Conservation (phyloP, 176 grass and related monocot genomes). For the Saccharum officinarum region DNA sequence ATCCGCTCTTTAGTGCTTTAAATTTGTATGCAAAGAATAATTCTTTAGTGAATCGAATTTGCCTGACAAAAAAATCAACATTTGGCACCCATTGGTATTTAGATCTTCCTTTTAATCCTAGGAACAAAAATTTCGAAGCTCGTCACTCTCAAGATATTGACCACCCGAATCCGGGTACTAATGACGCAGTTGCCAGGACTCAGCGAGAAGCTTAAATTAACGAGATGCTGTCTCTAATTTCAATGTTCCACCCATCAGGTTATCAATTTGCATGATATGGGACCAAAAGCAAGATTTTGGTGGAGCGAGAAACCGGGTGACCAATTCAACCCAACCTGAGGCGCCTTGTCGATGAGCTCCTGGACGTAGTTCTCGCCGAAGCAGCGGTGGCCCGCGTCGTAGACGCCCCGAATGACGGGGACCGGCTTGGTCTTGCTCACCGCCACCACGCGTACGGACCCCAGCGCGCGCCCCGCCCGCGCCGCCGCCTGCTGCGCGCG, state of each 20-base stretch:
- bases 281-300: not conserved
- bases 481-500: slow-evolving; percentile 76
- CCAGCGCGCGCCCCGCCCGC: slow-evolving; percentile 46
- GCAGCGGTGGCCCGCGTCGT: slow-evolving; percentile 80
- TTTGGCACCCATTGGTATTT: not conserved
- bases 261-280: not conserved
- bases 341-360: slow-evolving; percentile 89
- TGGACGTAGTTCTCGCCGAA: slow-evolving; percentile 98
- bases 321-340: slow-evolving; percentile 55
- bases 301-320: too few species aligned
- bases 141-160: not conserved
- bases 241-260: not conserved
- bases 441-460: slow-evolving; percentile 69
- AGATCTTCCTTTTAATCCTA: not conserved
- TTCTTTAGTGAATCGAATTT: not conserved
- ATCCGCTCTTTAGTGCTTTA: not conserved
- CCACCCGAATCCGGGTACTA: not conserved
- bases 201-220: not conserved
- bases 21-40: not conserved
- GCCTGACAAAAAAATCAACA: not conserved
- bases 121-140: not conserved
- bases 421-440: slow-evolving; percentile 89
- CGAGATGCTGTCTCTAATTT: not conserved
- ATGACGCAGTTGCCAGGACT: not conserved
- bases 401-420: slow-evolving; percentile 53